A percentile compares a stretch with the other conserved stretches of the same genome.
phyloP scores from a whole-genome alignment of 257 asterid genomes.

The Solanum verrucosum region DNA sequence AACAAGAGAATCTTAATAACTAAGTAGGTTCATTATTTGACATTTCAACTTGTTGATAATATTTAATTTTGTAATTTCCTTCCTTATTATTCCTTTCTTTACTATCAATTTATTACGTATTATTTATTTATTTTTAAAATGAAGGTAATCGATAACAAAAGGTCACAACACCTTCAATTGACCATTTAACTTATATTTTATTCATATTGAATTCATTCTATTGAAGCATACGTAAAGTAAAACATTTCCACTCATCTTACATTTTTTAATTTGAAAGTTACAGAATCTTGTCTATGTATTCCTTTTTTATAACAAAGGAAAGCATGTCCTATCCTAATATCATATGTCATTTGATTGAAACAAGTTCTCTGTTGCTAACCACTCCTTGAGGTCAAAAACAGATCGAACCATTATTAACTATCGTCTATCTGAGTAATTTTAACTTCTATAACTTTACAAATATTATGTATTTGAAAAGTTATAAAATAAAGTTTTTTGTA shows the following conservation, averaged over 20 bases:
- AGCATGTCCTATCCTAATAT: background rate
- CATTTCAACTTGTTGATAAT: background rate
- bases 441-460: background rate
- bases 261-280: background rate
- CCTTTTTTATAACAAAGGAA: too few species aligned
- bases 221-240: background rate
- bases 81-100: background rate
- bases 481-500: too few species aligned
- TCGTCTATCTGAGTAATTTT: background rate
- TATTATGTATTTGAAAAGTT: too few species aligned
- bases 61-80: background rate
- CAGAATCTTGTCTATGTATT: background rate
- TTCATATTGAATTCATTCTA: too few species aligned
- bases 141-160: too few species aligned
- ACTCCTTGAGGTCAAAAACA: background rate
- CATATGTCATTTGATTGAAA: too few species aligned
- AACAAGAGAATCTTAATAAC: background rate
- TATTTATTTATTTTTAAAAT: too few species aligned
- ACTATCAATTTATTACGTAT: too few species aligned
- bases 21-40: background rate
- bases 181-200: background rate
- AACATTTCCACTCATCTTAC: background rate
- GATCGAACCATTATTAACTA: too few species aligned
- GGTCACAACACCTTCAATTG: background rate
- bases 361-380: background rate